phyloP scores from a whole-genome alignment of 2,329 filamentous ascomycete species.

The Verticillium alfalfae region DNA sequence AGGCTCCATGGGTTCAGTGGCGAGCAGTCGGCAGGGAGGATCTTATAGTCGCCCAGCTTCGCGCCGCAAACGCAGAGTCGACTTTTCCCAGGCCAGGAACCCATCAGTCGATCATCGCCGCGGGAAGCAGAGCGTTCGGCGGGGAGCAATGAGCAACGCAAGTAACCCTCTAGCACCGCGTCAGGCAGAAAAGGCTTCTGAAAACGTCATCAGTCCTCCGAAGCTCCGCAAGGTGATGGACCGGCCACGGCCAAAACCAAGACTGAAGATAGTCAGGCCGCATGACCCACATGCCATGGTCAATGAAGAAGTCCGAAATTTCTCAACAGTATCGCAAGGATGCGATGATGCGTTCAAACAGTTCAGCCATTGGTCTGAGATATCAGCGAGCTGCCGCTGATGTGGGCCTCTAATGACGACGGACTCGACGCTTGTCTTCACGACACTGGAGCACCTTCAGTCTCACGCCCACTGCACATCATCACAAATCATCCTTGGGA shows the following conservation, averaged over 20 bases:
- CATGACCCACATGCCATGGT: slow-evolving; percentile 23
- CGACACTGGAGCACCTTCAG: slow-evolving; percentile 23
- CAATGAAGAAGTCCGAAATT: slow-evolving; percentile 74
- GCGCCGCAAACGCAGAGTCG: slow-evolving; percentile 46
- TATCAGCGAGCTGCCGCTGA: slow-evolving; percentile 17
- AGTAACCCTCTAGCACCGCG: neutral
- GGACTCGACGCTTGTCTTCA: slow-evolving; percentile 37
- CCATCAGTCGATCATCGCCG: slow-evolving; percentile 14
- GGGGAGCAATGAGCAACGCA: slow-evolving; percentile 11
- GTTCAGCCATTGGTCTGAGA: slow-evolving; percentile 43
- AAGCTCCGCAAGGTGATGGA: neutral
- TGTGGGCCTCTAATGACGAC: slow-evolving; percentile 21
- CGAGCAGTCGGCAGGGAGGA: slow-evolving; percentile 36
- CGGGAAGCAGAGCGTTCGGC: slow-evolving; percentile 12
- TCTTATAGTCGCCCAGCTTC: slow-evolving; percentile 33
- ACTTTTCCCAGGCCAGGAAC: slow-evolving; percentile 47
- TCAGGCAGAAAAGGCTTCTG: neutral
- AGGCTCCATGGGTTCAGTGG: slow-evolving; percentile 44
- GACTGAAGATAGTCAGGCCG: slow-evolving; percentile 15
- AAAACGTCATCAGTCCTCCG: neutral
- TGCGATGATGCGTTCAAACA: slow-evolving; percentile 82
- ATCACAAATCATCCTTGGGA: slow-evolving; percentile 32
- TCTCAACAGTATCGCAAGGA: slow-evolving; percentile 82
- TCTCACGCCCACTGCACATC: slow-evolving; percentile 12
- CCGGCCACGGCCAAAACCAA: slow-evolving; percentile 7